phyloP scores from a whole-genome alignment of 768 basidiomycete genomes.

The Leccinum aurantiacum region DNA sequence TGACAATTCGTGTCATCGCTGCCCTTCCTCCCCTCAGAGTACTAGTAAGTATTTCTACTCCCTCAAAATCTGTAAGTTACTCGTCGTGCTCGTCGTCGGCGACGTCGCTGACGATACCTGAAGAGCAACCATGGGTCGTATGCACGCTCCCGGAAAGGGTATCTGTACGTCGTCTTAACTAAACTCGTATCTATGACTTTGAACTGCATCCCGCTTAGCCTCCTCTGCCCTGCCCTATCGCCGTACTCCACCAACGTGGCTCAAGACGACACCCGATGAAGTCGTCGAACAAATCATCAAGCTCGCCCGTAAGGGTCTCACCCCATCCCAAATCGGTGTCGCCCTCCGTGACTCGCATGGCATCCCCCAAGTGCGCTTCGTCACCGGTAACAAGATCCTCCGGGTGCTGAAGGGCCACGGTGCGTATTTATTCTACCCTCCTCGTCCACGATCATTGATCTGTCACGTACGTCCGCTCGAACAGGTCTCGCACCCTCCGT shows the following conservation, averaged over 20 bases:
- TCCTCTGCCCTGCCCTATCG: slow-evolving; percentile 98
- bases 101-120: slow-evolving; percentile 11
- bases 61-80: slow-evolving; percentile 38
- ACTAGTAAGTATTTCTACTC: slow-evolving; percentile 2
- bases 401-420: slow-evolving; percentile 95
- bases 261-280: slow-evolving; percentile 94
- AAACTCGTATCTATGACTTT: not conserved
- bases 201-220: slow-evolving; percentile 39
- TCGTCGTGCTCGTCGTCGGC: slow-evolving; percentile 15
- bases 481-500: slow-evolving; percentile 90
- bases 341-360: slow-evolving; percentile 97
- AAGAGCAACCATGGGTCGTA: slow-evolving; percentile 82
- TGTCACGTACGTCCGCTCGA: not conserved
- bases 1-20: slow-evolving; percentile 30
- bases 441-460: slow-evolving; percentile 2
- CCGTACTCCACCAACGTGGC: slow-evolving; percentile 92
- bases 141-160: slow-evolving; percentile 99
- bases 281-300: slow-evolving; percentile 96
- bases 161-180: slow-evolving; percentile 68
- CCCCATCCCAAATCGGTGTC: slow-evolving; percentile 98
- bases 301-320: slow-evolving; percentile 96
- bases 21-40: slow-evolving; percentile 3
- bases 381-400: slow-evolving; percentile 99
- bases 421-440: slow-evolving; percentile 39
- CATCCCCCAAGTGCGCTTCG: slow-evolving; percentile 95